These are phyloP conservation scores for Neurospora sp. DNA, from an alignment of 495 filamentous ascomycete species.

Conservation along the genomic window DNA sequence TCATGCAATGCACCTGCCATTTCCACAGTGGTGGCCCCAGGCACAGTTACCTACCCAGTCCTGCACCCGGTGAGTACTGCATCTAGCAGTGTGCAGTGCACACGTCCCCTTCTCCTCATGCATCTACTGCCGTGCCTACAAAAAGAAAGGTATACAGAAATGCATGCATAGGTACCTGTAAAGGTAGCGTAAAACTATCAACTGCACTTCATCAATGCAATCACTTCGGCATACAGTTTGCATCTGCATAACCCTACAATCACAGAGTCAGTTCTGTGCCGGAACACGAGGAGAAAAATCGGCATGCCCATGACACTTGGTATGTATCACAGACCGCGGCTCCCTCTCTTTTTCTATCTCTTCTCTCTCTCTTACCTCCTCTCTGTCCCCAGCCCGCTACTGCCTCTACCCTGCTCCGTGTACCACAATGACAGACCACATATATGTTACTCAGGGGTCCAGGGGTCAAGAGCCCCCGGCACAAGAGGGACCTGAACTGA, in stretches of 20 bases:
- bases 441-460: neutral
- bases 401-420: neutral
- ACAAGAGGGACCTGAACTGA: too few species aligned
- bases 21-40: neutral
- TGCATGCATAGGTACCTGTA: too few species aligned
- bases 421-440: neutral
- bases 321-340: too few species aligned
- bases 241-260: neutral
- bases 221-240: neutral
- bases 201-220: neutral
- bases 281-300: too few species aligned
- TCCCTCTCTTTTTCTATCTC: too few species aligned
- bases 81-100: neutral
- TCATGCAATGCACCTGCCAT: neutral
- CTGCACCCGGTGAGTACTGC: neutral
- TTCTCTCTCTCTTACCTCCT: too few species aligned
- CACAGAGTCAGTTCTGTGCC: too few species aligned
- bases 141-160: too few species aligned
- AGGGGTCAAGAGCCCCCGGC: neutral
- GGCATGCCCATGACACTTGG: too few species aligned
- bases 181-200: too few species aligned
- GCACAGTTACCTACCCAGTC: neutral
- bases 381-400: too few species aligned
- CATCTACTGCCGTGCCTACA: neutral
- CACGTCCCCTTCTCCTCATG: neutral